Percentiles rank a stretch among this genome's conserved stretches.
Conservation (phyloP, 768 basidiomycete species). For the Imleria badia region DNA sequence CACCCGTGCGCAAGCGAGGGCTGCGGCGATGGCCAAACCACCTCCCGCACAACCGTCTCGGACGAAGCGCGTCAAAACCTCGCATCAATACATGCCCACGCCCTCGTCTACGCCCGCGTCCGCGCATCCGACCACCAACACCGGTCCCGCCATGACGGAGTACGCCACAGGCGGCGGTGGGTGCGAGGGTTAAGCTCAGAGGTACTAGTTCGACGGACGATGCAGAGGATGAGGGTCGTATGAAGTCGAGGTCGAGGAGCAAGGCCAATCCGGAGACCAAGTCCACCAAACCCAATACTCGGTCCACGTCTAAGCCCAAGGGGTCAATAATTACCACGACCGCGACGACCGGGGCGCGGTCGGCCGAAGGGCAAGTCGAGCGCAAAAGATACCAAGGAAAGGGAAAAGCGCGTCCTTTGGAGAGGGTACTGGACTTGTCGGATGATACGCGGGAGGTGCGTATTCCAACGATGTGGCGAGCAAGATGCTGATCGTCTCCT, state of each 20-base stretch:
- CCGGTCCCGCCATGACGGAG: constrained; percentile 26
- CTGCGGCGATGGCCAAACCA: not conserved
- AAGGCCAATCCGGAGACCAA: constrained; percentile 6
- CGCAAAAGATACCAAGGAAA: constrained; percentile 23
- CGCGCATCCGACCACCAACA: constrained; percentile 8
- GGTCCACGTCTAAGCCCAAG: constrained; percentile 12
- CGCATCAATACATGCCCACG: constrained; percentile 24
- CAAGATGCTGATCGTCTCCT: not conserved
- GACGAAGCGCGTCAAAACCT: constrained; percentile 18
- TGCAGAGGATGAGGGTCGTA: constrained; percentile 11
- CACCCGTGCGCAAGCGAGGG: constrained; percentile 17
- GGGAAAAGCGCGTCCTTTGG: constrained; percentile 26
- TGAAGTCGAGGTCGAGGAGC: constrained; percentile 20
- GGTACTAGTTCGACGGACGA: constrained; percentile 4
- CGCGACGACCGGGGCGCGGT: constrained; percentile 18
- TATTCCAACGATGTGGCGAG: not conserved
- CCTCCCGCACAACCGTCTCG: not conserved
- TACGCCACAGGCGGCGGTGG: constrained; percentile 25
- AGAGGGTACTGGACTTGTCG: no score
- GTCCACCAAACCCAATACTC: not conserved
- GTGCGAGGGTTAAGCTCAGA: constrained; percentile 10
- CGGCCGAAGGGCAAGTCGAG: constrained; percentile 18
- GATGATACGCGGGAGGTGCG: no score
- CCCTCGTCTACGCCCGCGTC: constrained; percentile 24
- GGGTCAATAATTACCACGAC: constrained; percentile 7